phyloP scores from a whole-genome alignment of 169 alveolate species.

The Babesia divergens region DNA sequence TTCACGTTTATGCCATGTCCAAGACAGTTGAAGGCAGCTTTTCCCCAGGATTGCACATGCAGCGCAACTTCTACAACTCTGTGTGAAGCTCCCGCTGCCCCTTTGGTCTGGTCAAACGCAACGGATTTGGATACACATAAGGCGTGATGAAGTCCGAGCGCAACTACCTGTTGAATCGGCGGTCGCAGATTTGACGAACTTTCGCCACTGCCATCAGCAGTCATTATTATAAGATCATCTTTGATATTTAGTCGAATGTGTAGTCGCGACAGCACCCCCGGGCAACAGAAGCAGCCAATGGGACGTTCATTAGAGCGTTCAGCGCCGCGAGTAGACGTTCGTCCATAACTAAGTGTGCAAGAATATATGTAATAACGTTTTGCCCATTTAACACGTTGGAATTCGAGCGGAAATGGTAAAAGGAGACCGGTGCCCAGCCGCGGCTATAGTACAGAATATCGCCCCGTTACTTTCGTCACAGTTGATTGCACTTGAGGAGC shows the following conservation, averaged over 20 bases:
- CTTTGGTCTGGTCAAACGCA: neutral
- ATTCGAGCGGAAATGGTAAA: too few species aligned
- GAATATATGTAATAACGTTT: too few species aligned
- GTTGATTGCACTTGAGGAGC: conserved; percentile 27
- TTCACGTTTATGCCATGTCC: conserved; percentile 68
- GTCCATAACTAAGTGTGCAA: too few species aligned
- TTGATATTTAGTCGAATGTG: neutral
- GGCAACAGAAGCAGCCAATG: neutral
- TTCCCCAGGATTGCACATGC: conserved; percentile 62
- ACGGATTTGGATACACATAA: conserved; percentile 44
- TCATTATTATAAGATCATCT: neutral
- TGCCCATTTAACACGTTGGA: too few species aligned
- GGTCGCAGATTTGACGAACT: neutral
- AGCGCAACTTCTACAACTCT: conserved; percentile 17
- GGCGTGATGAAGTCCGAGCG: conserved; percentile 61
- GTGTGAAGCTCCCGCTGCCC: neutral
- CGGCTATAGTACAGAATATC: conserved; percentile 54
- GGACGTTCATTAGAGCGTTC: neutral
- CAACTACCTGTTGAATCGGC: conserved; percentile 13
- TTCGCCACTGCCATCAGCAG: neutral
- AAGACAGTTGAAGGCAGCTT: conserved; percentile 51
- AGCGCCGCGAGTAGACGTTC: too few species aligned
- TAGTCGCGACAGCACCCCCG: neutral
- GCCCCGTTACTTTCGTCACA: conserved; percentile 31
- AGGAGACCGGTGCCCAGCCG: too few species aligned